Base-by-base conservation (phyloP, 2,329 filamentous ascomycete genomes). In the Lomentospora prolificans region DNA sequence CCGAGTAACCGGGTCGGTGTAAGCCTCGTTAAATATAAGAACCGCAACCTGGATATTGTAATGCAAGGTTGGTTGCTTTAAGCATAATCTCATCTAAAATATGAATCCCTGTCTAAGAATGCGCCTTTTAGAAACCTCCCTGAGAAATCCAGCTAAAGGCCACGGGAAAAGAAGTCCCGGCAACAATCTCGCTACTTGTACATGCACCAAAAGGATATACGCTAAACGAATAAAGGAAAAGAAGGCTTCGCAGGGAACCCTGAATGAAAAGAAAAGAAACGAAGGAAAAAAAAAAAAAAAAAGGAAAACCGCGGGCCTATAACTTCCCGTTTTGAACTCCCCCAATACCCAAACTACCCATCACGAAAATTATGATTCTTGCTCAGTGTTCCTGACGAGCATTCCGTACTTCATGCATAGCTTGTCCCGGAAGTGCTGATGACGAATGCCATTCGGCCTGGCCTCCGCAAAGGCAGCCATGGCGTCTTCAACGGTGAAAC, bases 391-490 rank as follows among this genome's bases (percentile, higher is more conserved):
- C 33, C 51, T 44, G 8, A 33, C 50, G 8, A 51, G 39, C 39
- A 70, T 61, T 28, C 68, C 66, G 67, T 96, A 96, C 59, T 90
- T 78, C 59, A 95, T 84, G 69, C 86, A 90, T 33, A 97, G 70
- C 58, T 85, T 83, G 65, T 96, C 89, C 59, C 92, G 76, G 64
- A 97, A 97, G 69, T 96, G 89, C 17, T 83, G 85, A 68, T 97
- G 92, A 55, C 87, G 84, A 64, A 97, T 96, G 0, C 92, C 92
- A 14, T 89, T 89, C 3, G 89, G 82, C 55, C 91, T 76, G 56
- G 81, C 81, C 61, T 72, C 71, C 17, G 83, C 83, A 71, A 97
- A 97, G 58, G 84, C 79, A 54, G 89, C 82, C 58, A 97, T 84
- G 1, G 92, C 92, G 55, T 86, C 82, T 63, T 87, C 80, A 2